A percentile compares a stretch with the other conserved stretches of the same genome.
Evolutionary conservation across 345 rosid genomes (phyloP).

Genomic region (Heritiera fomes): DNA sequence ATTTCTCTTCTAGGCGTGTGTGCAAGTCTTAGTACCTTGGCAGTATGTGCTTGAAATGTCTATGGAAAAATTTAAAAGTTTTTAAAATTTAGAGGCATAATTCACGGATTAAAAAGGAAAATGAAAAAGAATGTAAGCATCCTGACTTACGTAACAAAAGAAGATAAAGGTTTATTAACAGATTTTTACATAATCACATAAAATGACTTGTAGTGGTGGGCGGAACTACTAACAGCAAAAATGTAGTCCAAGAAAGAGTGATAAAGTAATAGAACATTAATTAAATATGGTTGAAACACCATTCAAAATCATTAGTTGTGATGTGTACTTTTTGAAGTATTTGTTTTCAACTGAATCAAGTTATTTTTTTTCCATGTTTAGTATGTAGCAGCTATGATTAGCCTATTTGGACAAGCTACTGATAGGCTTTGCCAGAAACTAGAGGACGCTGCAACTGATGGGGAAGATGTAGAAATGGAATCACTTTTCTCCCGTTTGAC

Average conservation of each 20-base stretch:
- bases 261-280: neutral
- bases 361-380: conserved; percentile 27
- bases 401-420: conserved; percentile 79
- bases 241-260: neutral
- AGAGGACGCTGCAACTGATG: conserved; percentile 68
- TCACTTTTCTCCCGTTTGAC: conserved; percentile 95
- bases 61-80: neutral
- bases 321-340: neutral
- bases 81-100: neutral
- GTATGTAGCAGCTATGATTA: conserved; percentile 94
- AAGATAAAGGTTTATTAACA: neutral
- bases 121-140: neutral
- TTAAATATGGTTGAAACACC: neutral
- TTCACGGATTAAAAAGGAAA: neutral
- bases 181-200: neutral
- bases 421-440: conserved; percentile 87
- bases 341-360: neutral
- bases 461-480: conserved; percentile 93
- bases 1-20: neutral
- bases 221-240: neutral
- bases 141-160: neutral
- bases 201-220: neutral
- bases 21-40: neutral
- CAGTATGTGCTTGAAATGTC: neutral
- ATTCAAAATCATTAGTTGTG: neutral